Evolutionary conservation across 192 early-diverging fungal species (phyloP).

Genomic region (Diversispora epigaea): DNA sequence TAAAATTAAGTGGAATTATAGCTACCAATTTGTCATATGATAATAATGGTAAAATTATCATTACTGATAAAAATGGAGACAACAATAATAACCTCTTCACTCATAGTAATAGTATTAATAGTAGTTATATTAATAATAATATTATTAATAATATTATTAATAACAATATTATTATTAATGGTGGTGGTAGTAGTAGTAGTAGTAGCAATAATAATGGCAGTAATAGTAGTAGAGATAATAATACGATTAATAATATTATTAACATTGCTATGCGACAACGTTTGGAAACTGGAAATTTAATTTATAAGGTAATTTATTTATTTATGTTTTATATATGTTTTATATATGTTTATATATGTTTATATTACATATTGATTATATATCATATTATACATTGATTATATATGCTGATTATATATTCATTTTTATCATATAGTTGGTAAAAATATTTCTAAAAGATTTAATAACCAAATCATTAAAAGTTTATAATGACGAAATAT

Average conservation of each 20-base stretch:
- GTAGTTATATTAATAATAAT: too few species aligned
- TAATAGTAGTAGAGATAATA: too few species aligned
- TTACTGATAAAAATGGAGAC: too few species aligned
- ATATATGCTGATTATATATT: too few species aligned
- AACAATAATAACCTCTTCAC: too few species aligned
- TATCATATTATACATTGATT: neutral
- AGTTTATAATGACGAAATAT: constrained; percentile 41
- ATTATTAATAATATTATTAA: too few species aligned
- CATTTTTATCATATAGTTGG: constrained; percentile 35
- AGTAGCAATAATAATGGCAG: too few species aligned
- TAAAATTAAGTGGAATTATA: constrained; percentile 36
- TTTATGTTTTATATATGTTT: neutral
- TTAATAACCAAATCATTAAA: constrained; percentile 43
- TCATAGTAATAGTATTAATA: too few species aligned
- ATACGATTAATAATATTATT: too few species aligned
- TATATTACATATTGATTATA: neutral
- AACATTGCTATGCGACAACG: constrained; percentile 46
- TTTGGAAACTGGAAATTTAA: constrained; percentile 48
- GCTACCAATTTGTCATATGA: constrained; percentile 40
- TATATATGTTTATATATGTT: neutral
- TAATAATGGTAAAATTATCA: constrained; percentile 20
- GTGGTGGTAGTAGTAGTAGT: too few species aligned
- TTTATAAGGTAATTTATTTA: constrained; percentile 37
- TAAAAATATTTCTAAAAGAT: constrained; percentile 48
- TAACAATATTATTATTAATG: too few species aligned